Conservation (phyloP, 257 asterid genomes). For the Lycium ferocissimum region DNA sequence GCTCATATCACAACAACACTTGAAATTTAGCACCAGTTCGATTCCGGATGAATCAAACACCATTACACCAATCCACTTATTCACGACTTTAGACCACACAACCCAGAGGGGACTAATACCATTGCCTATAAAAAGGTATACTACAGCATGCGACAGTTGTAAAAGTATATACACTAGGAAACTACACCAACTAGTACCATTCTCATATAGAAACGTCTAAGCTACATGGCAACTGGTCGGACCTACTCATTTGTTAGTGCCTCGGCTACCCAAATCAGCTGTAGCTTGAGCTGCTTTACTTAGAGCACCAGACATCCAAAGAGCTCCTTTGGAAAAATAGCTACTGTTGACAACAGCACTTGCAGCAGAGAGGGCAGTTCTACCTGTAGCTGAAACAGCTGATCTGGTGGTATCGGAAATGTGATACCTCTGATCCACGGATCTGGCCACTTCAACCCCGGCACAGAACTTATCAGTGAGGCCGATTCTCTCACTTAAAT, state of each 20-base stretch:
- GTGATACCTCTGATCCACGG: slow-evolving; percentile 66
- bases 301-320: slow-evolving; percentile 87
- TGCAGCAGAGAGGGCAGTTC: slow-evolving; percentile 81
- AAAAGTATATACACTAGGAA: slow-evolving; percentile 10
- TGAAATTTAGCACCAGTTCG: not conserved
- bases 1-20: not conserved
- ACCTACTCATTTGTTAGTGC: slow-evolving; percentile 42
- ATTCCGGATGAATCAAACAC: not conserved
- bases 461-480: slow-evolving; percentile 78
- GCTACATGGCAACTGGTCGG: slow-evolving; percentile 9
- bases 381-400: slow-evolving; percentile 82
- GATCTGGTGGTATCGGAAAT: slow-evolving; percentile 69
- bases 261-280: slow-evolving; percentile 74
- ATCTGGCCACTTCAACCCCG: slow-evolving; percentile 78
- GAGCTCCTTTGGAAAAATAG: slow-evolving; percentile 85
- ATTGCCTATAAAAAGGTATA: not conserved
- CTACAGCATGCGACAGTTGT: not conserved
- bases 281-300: slow-evolving; percentile 80
- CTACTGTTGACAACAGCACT: slow-evolving; percentile 71
- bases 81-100: not conserved
- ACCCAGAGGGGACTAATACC: not conserved
- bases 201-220: slow-evolving; percentile 8
- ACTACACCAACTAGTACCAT: not conserved
- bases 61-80: not conserved
- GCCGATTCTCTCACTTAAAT: slow-evolving; percentile 76